A percentile compares a stretch with the other conserved stretches of the same genome.
Evolutionary conservation across 2,329 filamentous ascomycete species (phyloP).

Genomic region (Xylariaceae sp.): DNA sequence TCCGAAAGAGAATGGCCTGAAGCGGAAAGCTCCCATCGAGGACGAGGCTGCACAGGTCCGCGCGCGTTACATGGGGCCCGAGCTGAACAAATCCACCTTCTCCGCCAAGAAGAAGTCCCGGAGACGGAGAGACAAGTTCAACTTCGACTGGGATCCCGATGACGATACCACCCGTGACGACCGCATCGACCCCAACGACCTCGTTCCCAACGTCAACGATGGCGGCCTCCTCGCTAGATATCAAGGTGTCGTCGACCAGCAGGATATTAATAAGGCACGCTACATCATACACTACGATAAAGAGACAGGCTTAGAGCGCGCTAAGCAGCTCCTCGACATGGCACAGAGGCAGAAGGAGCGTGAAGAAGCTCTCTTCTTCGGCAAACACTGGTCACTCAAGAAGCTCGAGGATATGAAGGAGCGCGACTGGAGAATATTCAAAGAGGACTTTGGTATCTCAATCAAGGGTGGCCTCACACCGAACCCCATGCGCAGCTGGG

Average conservation of each 20-base stretch:
- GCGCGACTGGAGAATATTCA: constrained; percentile 98
- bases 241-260: constrained; percentile 52
- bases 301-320: constrained; percentile 72
- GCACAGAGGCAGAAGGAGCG: constrained; percentile 73
- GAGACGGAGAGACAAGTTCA: constrained; percentile 94
- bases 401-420: constrained; percentile 89
- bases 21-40: constrained; percentile 43
- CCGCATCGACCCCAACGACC: constrained; percentile 73
- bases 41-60: constrained; percentile 72
- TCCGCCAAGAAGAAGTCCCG: constrained; percentile 94
- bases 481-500: constrained; percentile 94
- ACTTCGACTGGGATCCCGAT: constrained; percentile 94
- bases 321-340: constrained; percentile 78
- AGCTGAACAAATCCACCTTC: constrained; percentile 78
- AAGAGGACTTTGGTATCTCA: constrained; percentile 95
- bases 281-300: constrained; percentile 71
- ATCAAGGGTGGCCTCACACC: constrained; percentile 91
- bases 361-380: constrained; percentile 68
- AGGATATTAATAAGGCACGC: constrained; percentile 56
- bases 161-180: constrained; percentile 86
- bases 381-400: constrained; percentile 97
- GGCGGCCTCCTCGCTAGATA: constrained; percentile 44
- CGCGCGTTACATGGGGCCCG: constrained; percentile 85
- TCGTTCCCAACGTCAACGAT: constrained; percentile 59
- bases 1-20: constrained; percentile 20